Evolutionary conservation across 164 flowering plant genomes (phyloP).

Genomic region (Dillenia turbinata): DNA sequence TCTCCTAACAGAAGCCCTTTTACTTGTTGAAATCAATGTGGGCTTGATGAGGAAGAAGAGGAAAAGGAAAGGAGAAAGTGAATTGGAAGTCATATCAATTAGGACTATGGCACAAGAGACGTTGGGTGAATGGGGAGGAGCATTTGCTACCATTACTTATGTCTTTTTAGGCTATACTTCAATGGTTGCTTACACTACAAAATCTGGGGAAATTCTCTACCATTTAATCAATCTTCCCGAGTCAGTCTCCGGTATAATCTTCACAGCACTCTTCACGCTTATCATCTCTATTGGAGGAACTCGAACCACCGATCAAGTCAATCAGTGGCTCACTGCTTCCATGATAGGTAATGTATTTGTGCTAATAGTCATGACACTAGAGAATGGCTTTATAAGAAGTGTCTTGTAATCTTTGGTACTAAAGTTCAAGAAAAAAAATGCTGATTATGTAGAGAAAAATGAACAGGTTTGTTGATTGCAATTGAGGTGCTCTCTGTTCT

Average conservation of each 20-base stretch:
- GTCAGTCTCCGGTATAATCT: constrained; percentile 44
- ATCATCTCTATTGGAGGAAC: constrained; percentile 65
- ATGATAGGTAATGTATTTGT: constrained; percentile 50
- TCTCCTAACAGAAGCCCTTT: constrained; percentile 70
- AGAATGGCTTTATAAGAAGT: too few species aligned
- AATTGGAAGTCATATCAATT: constrained; percentile 54
- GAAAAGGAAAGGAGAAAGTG: constrained; percentile 23
- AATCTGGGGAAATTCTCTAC: constrained; percentile 61
- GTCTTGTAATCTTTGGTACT: too few species aligned
- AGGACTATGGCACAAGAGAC: constrained; percentile 86
- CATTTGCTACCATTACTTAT: constrained; percentile 44
- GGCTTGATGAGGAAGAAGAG: constrained; percentile 33
- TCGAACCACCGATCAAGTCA: constrained; percentile 52
- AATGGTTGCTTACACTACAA: constrained; percentile 59
- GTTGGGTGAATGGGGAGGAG: constrained; percentile 66
- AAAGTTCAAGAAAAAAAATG: too few species aligned
- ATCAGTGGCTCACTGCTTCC: constrained; percentile 64
- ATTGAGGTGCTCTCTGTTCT: constrained; percentile 50
- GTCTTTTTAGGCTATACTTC: constrained; percentile 73
- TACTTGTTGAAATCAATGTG: constrained; percentile 67
- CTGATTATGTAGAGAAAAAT: constrained; percentile 7
- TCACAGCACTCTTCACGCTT: constrained; percentile 45
- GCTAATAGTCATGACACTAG: too few species aligned
- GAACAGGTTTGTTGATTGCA: constrained; percentile 48
- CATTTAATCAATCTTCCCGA: constrained; percentile 47